A percentile compares a stretch with the other conserved stretches of the same genome.
Conservation (phyloP, 2,329 filamentous ascomycete species). For the Venturia carpophila region DNA sequence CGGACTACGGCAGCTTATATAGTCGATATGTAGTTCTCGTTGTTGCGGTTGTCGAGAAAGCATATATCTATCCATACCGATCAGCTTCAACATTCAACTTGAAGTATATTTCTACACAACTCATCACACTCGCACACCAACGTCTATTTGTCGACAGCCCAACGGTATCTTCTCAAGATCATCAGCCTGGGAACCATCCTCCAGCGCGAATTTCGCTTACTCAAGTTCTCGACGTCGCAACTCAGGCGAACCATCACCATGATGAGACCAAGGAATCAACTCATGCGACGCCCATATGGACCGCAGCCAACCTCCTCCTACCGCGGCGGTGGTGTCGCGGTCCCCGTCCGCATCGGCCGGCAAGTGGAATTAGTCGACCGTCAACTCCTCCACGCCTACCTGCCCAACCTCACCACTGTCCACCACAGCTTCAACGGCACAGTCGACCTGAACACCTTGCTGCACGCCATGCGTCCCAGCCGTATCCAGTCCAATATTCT, state of each 20-base stretch:
- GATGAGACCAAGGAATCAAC: background rate
- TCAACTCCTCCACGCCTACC: slow-evolving; percentile 8
- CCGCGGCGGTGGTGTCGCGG: background rate
- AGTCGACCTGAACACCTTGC: slow-evolving; percentile 6
- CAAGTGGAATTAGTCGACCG: background rate
- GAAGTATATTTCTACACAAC: background rate
- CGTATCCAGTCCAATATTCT: background rate
- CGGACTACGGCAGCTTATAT: background rate
- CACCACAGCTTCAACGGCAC: slow-evolving; percentile 3
- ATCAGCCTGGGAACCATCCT: background rate
- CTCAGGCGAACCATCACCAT: background rate
- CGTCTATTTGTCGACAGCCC: background rate
- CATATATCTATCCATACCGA: background rate
- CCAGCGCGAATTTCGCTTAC: background rate
- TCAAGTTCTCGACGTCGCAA: background rate
- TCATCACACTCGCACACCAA: background rate
- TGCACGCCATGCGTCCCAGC: background rate
- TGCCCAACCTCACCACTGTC: background rate
- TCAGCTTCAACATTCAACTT: background rate
- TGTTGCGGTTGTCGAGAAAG: background rate
- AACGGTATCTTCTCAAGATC: background rate
- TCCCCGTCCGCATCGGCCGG: background rate
- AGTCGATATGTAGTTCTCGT: background rate
- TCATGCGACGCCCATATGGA: background rate
- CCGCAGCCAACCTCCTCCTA: background rate